Evolutionary conservation across 163 green algal genomes (phyloP).

Genomic region (Chlamydomonas reinhardtii): DNA sequence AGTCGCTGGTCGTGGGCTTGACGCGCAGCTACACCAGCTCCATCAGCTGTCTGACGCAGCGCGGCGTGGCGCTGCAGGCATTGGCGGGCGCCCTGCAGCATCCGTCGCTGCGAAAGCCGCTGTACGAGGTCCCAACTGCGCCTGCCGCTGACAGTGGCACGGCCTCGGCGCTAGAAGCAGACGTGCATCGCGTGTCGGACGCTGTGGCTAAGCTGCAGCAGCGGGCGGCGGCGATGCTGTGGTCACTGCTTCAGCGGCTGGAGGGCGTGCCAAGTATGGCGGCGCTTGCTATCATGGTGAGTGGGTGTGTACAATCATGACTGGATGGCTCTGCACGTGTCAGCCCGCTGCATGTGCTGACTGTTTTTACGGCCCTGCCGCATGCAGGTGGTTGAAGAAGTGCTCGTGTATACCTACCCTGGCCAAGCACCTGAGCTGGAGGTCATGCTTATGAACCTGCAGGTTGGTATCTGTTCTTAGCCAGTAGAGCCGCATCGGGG

Average conservation of each 20-base stretch:
- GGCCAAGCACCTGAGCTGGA: neutral
- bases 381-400: neutral
- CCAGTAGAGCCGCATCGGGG: too few species aligned
- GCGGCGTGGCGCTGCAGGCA: neutral
- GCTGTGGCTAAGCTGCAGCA: neutral
- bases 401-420: neutral
- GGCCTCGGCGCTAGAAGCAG: neutral
- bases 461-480: too few species aligned
- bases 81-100: neutral
- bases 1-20: neutral
- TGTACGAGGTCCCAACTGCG: neutral
- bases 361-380: too few species aligned
- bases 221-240: neutral
- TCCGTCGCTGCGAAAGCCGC: neutral
- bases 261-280: neutral
- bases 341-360: too few species aligned
- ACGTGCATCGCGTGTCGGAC: neutral
- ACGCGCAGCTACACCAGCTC: slow-evolving; percentile 10
- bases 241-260: neutral
- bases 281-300: neutral
- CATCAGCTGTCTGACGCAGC: neutral
- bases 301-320: too few species aligned
- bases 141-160: neutral
- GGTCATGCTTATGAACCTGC: neutral
- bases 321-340: too few species aligned